Evolutionary conservation across 495 filamentous ascomycete species (phyloP).

Genomic region (Talaromyces trachyspermus): DNA sequence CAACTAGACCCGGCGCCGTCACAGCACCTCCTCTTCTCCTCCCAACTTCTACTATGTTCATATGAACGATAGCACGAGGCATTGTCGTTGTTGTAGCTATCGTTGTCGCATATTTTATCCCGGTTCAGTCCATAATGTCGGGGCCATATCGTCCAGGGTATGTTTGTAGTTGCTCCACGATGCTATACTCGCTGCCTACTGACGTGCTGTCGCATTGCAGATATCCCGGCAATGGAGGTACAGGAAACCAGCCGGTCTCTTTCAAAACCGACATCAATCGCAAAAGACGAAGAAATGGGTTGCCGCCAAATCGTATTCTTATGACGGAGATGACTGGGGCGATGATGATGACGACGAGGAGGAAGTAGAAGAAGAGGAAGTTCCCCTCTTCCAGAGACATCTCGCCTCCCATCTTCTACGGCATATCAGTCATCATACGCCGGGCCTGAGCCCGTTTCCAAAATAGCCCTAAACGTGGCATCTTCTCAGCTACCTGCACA

Average conservation of each 20-base stretch:
- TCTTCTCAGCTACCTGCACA: not conserved
- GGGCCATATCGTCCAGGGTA: conserved; percentile 4
- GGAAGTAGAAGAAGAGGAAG: conserved; percentile 41
- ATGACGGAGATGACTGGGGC: conserved; percentile 94
- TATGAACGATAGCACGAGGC: not conserved
- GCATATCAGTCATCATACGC: not conserved
- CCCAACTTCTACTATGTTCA: too few species aligned
- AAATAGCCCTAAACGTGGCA: not conserved
- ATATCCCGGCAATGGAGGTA: conserved; percentile 9
- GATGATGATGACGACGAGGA: conserved; percentile 76
- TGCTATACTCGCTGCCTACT: not conserved
- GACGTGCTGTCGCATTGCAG: not conserved
- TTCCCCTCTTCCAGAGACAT: not conserved
- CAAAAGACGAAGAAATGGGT: conserved; percentile 93
- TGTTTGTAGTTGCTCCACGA: not conserved
- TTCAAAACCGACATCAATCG: conserved; percentile 81
- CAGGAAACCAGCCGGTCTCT: conserved; percentile 39
- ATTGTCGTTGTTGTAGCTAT: not conserved
- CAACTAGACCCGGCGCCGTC: too few species aligned
- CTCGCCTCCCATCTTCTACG: not conserved
- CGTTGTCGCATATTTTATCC: not conserved
- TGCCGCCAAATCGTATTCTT: conserved; percentile 77
- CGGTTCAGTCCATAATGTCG: not conserved
- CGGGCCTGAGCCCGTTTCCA: not conserved
- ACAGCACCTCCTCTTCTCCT: too few species aligned